Evolutionary conservation across 352 stramenopile genomes (phyloP).

Genomic region (Thraustotheca clavata): DNA sequence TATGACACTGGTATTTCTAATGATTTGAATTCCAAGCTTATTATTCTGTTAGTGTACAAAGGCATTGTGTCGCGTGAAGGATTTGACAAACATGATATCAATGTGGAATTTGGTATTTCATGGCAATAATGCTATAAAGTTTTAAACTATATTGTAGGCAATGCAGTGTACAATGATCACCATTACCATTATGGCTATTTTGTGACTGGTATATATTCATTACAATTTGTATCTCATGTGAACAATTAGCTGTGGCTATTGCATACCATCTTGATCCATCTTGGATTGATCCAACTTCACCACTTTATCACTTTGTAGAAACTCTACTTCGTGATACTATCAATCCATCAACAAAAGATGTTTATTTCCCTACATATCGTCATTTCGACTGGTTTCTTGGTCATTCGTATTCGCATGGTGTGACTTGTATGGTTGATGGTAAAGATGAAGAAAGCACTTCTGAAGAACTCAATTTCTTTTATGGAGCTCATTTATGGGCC

Average conservation of each 20-base stretch:
- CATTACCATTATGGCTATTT: conserved; percentile 71
- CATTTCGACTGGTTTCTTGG: conserved; percentile 59
- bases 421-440: conserved; percentile 58
- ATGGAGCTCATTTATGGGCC: conserved; percentile 43
- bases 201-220: conserved; percentile 33
- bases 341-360: conserved; percentile 25
- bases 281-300: conserved; percentile 30
- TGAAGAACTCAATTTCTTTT: conserved; percentile 63
- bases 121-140: background rate
- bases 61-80: conserved; percentile 52
- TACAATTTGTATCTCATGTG: conserved; percentile 25
- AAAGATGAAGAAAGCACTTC: conserved; percentile 66
- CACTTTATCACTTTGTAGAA: conserved; percentile 25
- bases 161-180: conserved; percentile 65
- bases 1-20: conserved; percentile 40
- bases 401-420: conserved; percentile 58
- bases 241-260: conserved; percentile 24
- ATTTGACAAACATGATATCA: conserved; percentile 47
- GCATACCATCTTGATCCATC: conserved; percentile 30
- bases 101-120: conserved; percentile 43
- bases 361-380: conserved; percentile 50
- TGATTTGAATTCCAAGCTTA: background rate
- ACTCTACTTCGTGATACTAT: conserved; percentile 49
- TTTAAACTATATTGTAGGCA: conserved; percentile 22
- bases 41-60: conserved; percentile 35